Percentiles rank a stretch among this genome's conserved stretches.
These are phyloP conservation scores for Fraxinus paxiana DNA, from an alignment of 305 asterid genomes.

Conservation along the genomic window DNA sequence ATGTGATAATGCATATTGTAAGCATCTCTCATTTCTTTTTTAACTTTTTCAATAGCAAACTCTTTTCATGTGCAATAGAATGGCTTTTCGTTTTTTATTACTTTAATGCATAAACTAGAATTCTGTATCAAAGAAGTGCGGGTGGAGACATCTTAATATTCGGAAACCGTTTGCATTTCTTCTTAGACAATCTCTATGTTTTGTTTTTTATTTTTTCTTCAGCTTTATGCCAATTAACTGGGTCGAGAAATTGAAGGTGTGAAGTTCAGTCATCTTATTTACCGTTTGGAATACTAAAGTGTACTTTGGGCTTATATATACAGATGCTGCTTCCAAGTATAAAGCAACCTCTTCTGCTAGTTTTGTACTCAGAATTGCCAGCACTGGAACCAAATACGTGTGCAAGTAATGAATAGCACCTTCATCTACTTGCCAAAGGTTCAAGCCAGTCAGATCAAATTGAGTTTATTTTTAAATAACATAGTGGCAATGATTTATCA, in stretches of 20 bases:
- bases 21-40: neutral
- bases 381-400: neutral
- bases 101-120: neutral
- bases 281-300: neutral
- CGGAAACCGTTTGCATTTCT: neutral
- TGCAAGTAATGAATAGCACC: neutral
- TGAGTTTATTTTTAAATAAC: neutral
- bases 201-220: neutral
- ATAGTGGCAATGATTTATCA: neutral
- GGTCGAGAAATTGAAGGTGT: neutral
- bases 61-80: neutral
- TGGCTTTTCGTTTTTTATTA: neutral
- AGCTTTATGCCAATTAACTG: neutral
- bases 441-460: neutral
- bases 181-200: neutral
- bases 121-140: neutral
- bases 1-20: slow-evolving; percentile 26
- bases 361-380: neutral
- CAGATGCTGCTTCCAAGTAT: neutral
- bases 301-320: neutral
- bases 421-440: neutral
- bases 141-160: neutral
- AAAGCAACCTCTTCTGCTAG: neutral
- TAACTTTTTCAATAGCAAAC: neutral
- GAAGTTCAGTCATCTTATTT: neutral